Base-by-base conservation (phyloP, 2,329 filamentous ascomycete species). In the Xylariaceae sp. region DNA sequence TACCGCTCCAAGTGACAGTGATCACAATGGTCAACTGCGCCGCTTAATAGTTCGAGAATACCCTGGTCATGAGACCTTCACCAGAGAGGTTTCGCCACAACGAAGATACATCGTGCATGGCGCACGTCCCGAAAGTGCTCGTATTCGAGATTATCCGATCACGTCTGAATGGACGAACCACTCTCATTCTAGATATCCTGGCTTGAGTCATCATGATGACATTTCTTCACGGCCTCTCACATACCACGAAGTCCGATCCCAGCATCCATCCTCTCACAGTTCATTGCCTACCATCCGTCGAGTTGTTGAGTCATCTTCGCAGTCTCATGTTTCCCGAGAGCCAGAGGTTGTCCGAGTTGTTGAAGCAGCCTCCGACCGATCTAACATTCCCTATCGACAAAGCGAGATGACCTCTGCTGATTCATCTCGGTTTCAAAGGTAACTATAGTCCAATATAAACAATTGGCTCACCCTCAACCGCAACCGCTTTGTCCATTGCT, bases 11-110 rank as follows among this genome's bases (percentile, higher is more conserved):
- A 46, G 63, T 42, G 56, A 58, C 51, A 56, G 59, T 42, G 54
- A 59, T 17, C 17, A n/a, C 16, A 39, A 41, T 45, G 51, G 51
- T 36, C 59, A 51, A 39, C 55, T 57, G 50, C 62, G 56, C 47
- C 61, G 56, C 50, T 53, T 62, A 43, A 51, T 61, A 53, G 45
- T 62, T 41, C 63, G 56, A 51, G 53, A 55, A 13, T 53, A 58
- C 42, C 55, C 54, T 42, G 49, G 40, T 34, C 48, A 49, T 43
- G 50, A 54, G 43, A 56, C 51, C n/a, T 57, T 62, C 4, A 7
- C 22, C 42, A 55, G 55, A 40, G 41, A 42, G 45, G 33, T 47
- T 34, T 50, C 55, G 14, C 54, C 48, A 7, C 22, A 28, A 4
- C 55, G 58, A 44, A 52, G 44, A 47, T 48, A 31, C 9, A 52